phyloP scores from a whole-genome alignment of 2,329 filamentous ascomycete species.

The Nigrospora sphaerica region DNA sequence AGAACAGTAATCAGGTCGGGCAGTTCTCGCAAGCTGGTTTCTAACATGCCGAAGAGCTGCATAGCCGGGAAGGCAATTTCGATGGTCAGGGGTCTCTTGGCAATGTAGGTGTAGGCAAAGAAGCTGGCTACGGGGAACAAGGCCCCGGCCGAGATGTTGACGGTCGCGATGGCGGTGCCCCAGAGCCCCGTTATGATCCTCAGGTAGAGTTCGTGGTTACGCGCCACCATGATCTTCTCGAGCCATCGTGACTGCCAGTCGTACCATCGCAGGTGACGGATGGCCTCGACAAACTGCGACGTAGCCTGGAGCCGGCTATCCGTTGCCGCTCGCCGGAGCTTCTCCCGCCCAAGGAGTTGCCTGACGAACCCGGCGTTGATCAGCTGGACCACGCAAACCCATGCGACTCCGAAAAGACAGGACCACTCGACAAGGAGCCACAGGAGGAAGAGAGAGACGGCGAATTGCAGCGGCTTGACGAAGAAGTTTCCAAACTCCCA shows the following conservation, averaged over 20 bases:
- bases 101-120: conserved; percentile 69
- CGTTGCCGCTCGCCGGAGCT: conserved; percentile 62
- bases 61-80: conserved; percentile 84
- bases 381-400: conserved; percentile 61
- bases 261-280: conserved; percentile 75
- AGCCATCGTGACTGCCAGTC: conserved; percentile 77
- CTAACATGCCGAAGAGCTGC: conserved; percentile 71
- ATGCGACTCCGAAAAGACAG: conserved; percentile 65
- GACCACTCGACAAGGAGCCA: conserved; percentile 76
- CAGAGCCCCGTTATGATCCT: conserved; percentile 59
- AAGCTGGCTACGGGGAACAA: conserved; percentile 77
- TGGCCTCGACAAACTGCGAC: conserved; percentile 80
- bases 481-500: conserved; percentile 80
- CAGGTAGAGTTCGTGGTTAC: conserved; percentile 60
- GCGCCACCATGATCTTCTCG: conserved; percentile 57
- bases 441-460: conserved; percentile 66
- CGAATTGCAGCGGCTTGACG: conserved; percentile 68
- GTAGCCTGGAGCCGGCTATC: conserved; percentile 75
- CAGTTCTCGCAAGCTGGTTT: conserved; percentile 65
- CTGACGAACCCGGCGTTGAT: conserved; percentile 64
- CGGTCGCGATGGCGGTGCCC: conserved; percentile 54
- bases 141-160: conserved; percentile 65
- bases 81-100: conserved; percentile 61
- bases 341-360: conserved; percentile 61
- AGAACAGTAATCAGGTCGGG: conserved; percentile 69